Base-by-base conservation (phyloP, 192 early-diverging fungal genomes). In the Cetraspora pellucida region DNA sequence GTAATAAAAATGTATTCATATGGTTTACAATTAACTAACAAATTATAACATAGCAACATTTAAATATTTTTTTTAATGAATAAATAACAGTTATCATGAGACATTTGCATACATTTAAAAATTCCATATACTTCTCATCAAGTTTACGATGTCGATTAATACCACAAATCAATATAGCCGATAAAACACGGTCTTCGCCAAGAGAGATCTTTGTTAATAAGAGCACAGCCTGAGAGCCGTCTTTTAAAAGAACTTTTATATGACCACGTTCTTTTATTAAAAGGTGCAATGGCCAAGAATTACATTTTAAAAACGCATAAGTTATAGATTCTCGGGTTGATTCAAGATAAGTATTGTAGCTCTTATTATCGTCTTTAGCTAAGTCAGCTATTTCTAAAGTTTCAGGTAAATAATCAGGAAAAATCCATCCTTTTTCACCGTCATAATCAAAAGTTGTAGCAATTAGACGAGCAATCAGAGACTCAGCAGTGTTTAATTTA, bases 1-100 rank as follows among this genome's bases (percentile, higher is more conserved):
- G 75, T 61, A 77, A 77, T 8, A 81, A 66, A 58, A 79, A n/a
- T 0, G 80, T 78, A 31, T 76, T 68, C 19, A 80, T 79, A 44
- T 84, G 81, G 57, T 77, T 60, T 5, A 80, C 80, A 31, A 80
- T 59, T 1, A 84, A 77, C 17, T 80, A 75, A 47, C 13, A 68
- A 37, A 16, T 16, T 27, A 37, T 47, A 68, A 46, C 23, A 67
- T n/a, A n/a, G n/a, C n/a, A n/a, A n/a, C 7, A 37, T 37, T 37
- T 37, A 37, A 37, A 7, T 37, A 37, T 6, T 10, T 11, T 10
- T 27, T 17, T n/a, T 54, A 37, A 37, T 37, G 7, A 37, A 1
- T 37, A 37, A 37, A 37, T 6, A 37, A 7, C 1, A 37, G 7
- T 37, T 1, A 37, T 13, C 0, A 19, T 4, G 16, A 19, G 19